A percentile compares a stretch with the other conserved stretches of the same genome.
phyloP scores from a whole-genome alignment of 352 stramenopile genomes.

The Globisporangium irregulare region DNA sequence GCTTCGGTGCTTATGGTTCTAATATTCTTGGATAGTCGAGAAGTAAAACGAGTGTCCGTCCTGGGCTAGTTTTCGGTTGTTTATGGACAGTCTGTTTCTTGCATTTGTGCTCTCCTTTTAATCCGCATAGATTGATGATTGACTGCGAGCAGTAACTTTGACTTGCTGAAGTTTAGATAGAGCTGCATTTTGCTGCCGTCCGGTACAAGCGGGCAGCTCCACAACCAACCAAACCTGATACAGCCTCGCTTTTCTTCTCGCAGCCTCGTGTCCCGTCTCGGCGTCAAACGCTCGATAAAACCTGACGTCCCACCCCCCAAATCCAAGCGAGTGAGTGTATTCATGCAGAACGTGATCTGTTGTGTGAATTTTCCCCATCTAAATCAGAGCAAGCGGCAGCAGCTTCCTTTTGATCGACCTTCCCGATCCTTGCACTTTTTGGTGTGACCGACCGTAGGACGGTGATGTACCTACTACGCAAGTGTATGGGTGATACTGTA shows the following conservation, averaged over 20 bases:
- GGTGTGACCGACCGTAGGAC: neutral
- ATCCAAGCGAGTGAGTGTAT: neutral
- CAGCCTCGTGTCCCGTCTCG: too few species aligned
- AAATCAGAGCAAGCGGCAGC: neutral
- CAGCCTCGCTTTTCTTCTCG: neutral
- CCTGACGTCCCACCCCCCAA: neutral
- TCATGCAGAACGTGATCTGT: neutral
- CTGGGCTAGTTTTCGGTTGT: too few species aligned
- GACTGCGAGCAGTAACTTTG: too few species aligned
- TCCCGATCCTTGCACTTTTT: conserved; percentile 1
- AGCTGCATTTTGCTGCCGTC: too few species aligned
- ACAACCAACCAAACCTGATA: neutral
- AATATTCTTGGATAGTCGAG: too few species aligned
- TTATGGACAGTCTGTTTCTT: too few species aligned
- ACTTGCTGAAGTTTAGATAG: too few species aligned
- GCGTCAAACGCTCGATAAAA: neutral
- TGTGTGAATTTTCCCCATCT: neutral
- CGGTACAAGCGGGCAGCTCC: too few species aligned
- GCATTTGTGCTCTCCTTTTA: too few species aligned
- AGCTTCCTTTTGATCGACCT: neutral
- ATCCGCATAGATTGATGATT: too few species aligned
- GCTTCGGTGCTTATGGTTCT: too few species aligned
- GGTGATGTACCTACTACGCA: neutral
- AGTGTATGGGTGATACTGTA: neutral
- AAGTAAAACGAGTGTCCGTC: too few species aligned